Conservation (phyloP, 805 yeast genomes). For the Yarrowia phangngaensis region DNA sequence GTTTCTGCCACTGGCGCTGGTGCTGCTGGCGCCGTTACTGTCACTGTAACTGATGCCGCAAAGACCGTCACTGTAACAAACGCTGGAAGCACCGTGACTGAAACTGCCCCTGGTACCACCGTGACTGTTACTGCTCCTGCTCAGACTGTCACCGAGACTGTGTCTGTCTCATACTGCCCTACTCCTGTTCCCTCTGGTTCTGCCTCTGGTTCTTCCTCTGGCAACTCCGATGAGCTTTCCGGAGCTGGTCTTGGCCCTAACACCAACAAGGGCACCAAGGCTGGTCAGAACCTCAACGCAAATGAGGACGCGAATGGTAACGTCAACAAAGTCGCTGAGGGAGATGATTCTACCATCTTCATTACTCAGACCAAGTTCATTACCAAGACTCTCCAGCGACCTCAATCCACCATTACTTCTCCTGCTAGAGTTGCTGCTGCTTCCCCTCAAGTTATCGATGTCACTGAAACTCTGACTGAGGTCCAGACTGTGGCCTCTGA, state of each 20-base stretch:
- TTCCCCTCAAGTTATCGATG: constrained; percentile 12
- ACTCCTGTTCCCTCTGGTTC: constrained; percentile 5
- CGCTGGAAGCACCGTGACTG: constrained; percentile 7
- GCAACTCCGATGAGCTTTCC: not conserved
- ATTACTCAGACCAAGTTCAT: constrained; percentile 16
- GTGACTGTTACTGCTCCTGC: constrained; percentile 16
- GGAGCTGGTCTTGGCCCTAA: not conserved
- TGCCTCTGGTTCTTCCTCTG: not conserved
- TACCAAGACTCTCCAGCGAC: constrained; percentile 26
- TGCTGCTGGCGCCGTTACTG: not conserved
- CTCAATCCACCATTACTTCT: constrained; percentile 18
- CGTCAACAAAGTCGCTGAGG: not conserved
- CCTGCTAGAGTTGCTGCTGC: constrained; percentile 9
- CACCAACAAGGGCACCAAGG: not conserved
- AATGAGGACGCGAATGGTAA: not conserved
- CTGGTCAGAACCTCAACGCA: constrained; percentile 14
- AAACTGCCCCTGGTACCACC: constrained; percentile 21
- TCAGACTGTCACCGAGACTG: constrained; percentile 12
- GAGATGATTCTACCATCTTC: constrained; percentile 18
- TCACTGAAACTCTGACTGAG: constrained; percentile 23
- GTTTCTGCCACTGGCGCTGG: not conserved
- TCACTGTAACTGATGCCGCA: not conserved
- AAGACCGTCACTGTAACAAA: not conserved
- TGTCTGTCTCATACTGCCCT: constrained; percentile 22
- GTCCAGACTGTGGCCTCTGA: constrained; percentile 6